Evolutionary conservation across 139 green algal species (phyloP).

Genomic region (Penium margaritaceum): DNA sequence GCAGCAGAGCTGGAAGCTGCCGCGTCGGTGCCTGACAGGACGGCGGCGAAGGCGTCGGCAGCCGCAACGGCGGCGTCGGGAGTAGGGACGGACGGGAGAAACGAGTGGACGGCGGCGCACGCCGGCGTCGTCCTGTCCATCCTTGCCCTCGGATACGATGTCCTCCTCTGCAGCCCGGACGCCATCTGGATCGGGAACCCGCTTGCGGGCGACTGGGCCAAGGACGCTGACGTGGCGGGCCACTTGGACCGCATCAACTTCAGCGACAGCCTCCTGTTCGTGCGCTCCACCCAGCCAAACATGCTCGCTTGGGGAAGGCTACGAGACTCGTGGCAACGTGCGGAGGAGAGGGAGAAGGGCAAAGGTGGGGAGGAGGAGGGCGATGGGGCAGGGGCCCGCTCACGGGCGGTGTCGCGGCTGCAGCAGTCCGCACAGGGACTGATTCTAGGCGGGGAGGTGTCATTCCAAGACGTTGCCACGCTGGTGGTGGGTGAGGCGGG

Average conservation of each 20-base stretch:
- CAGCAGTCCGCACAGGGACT: background rate
- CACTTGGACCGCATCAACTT: constrained; percentile 4
- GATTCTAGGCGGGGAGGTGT: background rate
- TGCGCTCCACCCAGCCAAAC: background rate
- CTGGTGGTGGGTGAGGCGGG: no score
- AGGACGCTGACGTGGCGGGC: background rate
- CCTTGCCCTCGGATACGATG: constrained; percentile 22
- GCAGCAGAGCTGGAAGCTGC: background rate
- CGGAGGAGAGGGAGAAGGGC: background rate
- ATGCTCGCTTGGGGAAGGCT: constrained; percentile 8
- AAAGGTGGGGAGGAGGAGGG: background rate
- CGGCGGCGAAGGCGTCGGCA: background rate
- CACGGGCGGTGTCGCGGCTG: background rate
- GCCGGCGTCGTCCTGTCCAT: background rate
- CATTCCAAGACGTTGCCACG: background rate
- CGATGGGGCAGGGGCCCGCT: background rate
- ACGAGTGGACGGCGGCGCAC: constrained; percentile 10
- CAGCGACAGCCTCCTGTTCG: constrained; percentile 13
- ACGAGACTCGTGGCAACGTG: background rate
- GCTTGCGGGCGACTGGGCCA: background rate
- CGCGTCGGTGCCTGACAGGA: no score
- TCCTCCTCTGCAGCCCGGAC: constrained; percentile 10
- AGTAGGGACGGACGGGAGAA: background rate
- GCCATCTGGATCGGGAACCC: constrained; percentile 17
- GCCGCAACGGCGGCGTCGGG: background rate